Conservation (phyloP, 371 early-diverging fungal genomes). For the Rhizopus stolonifer region DNA sequence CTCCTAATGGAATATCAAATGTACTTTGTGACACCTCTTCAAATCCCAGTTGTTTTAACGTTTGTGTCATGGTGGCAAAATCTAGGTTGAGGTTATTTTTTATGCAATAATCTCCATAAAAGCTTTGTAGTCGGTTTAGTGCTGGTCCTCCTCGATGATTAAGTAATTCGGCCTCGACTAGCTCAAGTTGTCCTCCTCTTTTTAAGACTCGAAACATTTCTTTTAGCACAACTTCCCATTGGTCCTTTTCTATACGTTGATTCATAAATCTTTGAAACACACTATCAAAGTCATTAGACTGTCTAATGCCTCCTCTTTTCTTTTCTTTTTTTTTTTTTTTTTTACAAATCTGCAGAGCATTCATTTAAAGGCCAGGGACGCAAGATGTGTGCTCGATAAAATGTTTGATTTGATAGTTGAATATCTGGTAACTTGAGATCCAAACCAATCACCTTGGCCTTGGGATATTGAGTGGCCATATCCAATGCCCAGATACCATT, state of each 20-base stretch:
- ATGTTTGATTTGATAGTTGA: conserved; percentile 32
- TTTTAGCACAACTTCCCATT: conserved; percentile 31
- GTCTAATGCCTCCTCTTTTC: background rate
- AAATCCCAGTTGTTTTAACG: no score
- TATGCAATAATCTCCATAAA: conserved; percentile 32
- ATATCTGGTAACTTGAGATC: conserved; percentile 48
- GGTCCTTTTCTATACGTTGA: conserved; percentile 23
- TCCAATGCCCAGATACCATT: conserved; percentile 61
- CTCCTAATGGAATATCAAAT: conserved; percentile 49
- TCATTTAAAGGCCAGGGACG: conserved; percentile 38
- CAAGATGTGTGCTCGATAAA: conserved; percentile 29
- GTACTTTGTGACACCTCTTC: conserved; percentile 20
- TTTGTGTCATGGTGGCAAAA: conserved; percentile 17
- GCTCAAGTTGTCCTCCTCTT: conserved; percentile 41
- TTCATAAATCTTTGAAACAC: conserved; percentile 46
- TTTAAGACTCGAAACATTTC: conserved; percentile 48
- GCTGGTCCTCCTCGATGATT: conserved; percentile 47
- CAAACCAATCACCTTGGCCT: conserved; percentile 50
- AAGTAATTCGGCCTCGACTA: conserved; percentile 38
- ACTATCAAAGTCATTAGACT: conserved; percentile 17
- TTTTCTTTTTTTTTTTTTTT: background rate
- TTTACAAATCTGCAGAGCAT: conserved; percentile 40
- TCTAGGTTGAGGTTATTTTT: conserved; percentile 23
- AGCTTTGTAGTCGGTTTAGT: conserved; percentile 39
- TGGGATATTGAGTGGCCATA: conserved; percentile 51